These are phyloP conservation scores for Botrytis byssoidea DNA, from an alignment of 2,329 filamentous ascomycete genomes.

Conservation along the genomic window DNA sequence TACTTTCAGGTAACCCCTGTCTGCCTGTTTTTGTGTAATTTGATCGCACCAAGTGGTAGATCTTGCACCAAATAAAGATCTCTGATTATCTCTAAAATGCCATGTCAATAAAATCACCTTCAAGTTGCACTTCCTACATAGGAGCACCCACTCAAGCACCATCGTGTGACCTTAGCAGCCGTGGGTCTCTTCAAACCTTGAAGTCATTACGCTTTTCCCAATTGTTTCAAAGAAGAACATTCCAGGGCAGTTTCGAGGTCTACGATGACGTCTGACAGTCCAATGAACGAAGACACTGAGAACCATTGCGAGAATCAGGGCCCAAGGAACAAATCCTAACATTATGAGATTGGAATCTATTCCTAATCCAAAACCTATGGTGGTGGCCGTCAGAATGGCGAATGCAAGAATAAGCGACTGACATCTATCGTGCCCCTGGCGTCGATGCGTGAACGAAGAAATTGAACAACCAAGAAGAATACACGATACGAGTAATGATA, in stretches of 20 bases:
- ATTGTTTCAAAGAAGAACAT: not conserved
- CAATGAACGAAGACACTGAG: slow-evolving; percentile 37
- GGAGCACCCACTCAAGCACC: not conserved
- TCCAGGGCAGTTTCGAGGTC: not conserved
- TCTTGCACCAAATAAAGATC: not conserved
- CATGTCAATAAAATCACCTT: not conserved
- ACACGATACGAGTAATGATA: slow-evolving; percentile 40
- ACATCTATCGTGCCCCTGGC: slow-evolving; percentile 37
- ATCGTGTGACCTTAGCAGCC: not conserved
- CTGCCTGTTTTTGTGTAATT: not conserved
- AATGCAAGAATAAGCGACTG: slow-evolving; percentile 39
- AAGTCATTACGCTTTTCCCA: not conserved
- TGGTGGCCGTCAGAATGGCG: slow-evolving; percentile 30
- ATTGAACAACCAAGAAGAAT: slow-evolving; percentile 41
- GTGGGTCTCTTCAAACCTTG: not conserved
- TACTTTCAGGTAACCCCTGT: not conserved
- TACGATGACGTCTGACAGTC: slow-evolving; percentile 7
- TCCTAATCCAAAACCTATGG: slow-evolving; percentile 33
- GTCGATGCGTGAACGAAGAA: slow-evolving; percentile 41
- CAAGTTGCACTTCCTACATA: not conserved
- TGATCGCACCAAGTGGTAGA: not conserved
- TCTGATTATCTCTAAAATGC: not conserved
- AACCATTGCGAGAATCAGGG: slow-evolving; percentile 41
- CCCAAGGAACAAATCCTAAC: slow-evolving; percentile 41
- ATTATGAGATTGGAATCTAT: slow-evolving; percentile 39